Evolutionary conservation across 1,284 basidiomycete genomes (phyloP).

Genomic region (Fomitopsis betulina): DNA sequence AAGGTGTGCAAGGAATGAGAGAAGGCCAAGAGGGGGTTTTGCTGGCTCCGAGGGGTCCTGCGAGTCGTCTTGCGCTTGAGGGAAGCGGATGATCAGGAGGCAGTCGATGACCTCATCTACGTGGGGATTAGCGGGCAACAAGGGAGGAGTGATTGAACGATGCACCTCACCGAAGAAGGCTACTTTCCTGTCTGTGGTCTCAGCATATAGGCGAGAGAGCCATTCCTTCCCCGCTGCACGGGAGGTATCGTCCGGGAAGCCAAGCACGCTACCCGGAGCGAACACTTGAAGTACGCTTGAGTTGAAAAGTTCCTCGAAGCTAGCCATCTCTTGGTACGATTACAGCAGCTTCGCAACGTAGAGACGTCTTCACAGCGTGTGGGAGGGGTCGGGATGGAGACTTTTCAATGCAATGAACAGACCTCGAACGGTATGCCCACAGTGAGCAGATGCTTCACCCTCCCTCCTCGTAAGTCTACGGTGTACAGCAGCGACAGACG

Average conservation of each 20-base stretch:
- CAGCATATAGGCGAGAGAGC: conserved; percentile 36
- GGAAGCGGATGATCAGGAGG: conserved; percentile 40
- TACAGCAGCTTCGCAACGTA: background rate
- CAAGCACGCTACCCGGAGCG: conserved; percentile 60
- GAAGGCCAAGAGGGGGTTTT: conserved; percentile 50
- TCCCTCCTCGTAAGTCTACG: no score
- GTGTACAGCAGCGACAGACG: no score
- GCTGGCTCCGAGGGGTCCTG: conserved; percentile 26
- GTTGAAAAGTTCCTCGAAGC: conserved; percentile 63
- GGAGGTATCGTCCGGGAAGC: conserved; percentile 45
- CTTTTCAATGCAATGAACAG: no score
- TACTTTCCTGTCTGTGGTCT: conserved; percentile 36
- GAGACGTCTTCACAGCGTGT: no score
- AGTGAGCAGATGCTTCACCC: no score
- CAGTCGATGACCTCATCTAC: conserved; percentile 74
- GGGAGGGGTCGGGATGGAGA: no score
- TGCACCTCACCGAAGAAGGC: conserved; percentile 68
- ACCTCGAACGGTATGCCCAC: no score
- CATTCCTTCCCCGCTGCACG: conserved; percentile 42
- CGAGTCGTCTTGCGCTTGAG: conserved; percentile 25
- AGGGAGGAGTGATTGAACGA: background rate
- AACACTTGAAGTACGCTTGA: conserved; percentile 57
- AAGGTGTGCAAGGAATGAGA: conserved; percentile 64
- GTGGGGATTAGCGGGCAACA: background rate
- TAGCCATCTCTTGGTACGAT: conserved; percentile 16